These are phyloP conservation scores for Sporobolomyces pararoseus DNA, from an alignment of 768 basidiomycete genomes.

Conservation along the genomic window DNA sequence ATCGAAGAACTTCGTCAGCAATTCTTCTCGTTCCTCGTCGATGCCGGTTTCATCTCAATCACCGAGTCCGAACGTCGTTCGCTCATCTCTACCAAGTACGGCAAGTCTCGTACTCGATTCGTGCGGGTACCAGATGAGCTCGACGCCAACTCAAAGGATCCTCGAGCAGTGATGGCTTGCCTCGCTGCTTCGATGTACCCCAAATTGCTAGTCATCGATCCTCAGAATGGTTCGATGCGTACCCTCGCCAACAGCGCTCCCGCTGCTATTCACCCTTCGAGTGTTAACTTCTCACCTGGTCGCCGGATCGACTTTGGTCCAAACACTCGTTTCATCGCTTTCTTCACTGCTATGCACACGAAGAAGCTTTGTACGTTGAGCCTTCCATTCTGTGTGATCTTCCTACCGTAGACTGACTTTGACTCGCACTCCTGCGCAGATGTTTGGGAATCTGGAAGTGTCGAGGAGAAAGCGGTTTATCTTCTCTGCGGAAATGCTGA, in stretches of 20 bases:
- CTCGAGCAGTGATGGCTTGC: conserved; percentile 69
- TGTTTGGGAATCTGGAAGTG: conserved; percentile 82
- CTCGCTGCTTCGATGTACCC: conserved; percentile 84
- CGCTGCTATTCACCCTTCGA: conserved; percentile 81
- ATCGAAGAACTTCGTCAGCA: conserved; percentile 95
- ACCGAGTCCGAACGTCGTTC: conserved; percentile 65
- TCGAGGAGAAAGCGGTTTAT: conserved; percentile 74
- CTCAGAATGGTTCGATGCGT: conserved; percentile 60
- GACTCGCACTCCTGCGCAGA: conserved; percentile 13
- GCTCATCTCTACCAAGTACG: conserved; percentile 61
- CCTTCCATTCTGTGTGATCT: neutral
- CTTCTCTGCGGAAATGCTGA: conserved; percentile 87
- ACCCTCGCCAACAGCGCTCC: conserved; percentile 78
- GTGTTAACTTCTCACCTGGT: conserved; percentile 74
- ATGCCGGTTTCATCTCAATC: conserved; percentile 75
- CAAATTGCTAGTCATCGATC: conserved; percentile 74
- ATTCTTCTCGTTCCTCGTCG: conserved; percentile 79
- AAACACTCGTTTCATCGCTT: conserved; percentile 56
- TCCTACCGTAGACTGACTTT: neutral
- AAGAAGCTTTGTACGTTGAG: conserved; percentile 74
- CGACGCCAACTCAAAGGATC: conserved; percentile 65
- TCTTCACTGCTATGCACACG: conserved; percentile 65
- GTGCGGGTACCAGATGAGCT: conserved; percentile 67
- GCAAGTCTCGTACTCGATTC: conserved; percentile 70
- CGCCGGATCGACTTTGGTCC: conserved; percentile 60